Conservation (phyloP, 1,139 yeast genomes). For the Geotrichum aggregatum region DNA sequence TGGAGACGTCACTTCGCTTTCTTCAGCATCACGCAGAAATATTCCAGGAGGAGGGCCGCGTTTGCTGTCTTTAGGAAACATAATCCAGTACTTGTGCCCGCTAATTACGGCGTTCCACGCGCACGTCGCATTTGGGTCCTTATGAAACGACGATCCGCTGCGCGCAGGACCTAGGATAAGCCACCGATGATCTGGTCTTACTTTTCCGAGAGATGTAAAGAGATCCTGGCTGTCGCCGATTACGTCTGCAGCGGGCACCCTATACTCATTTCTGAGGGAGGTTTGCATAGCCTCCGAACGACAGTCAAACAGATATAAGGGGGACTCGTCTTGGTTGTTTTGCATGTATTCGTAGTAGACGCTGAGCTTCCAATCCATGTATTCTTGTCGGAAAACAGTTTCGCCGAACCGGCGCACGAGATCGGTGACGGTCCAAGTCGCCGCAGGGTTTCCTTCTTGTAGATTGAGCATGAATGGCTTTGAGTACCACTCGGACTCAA, state of each 20-base stretch:
- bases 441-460: conserved; percentile 35
- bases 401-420: conserved; percentile 54
- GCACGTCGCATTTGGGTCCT: conserved; percentile 84
- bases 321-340: conserved; percentile 69
- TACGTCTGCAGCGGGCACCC: conserved; percentile 50
- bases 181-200: conserved; percentile 90
- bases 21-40: conserved; percentile 54
- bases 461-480: conserved; percentile 64
- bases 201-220: conserved; percentile 39
- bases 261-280: conserved; percentile 51
- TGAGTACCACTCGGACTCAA: conserved; percentile 46
- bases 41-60: conserved; percentile 79
- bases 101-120: conserved; percentile 83
- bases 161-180: conserved; percentile 75
- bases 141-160: conserved; percentile 86
- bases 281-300: conserved; percentile 57
- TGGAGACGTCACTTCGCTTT: conserved; percentile 88
- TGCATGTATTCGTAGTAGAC: conserved; percentile 60
- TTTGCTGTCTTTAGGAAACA: conserved; percentile 75
- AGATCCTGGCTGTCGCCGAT: conserved; percentile 36
- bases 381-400: conserved; percentile 72
- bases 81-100: conserved; percentile 81
- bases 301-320: conserved; percentile 82
- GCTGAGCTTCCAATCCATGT: conserved; percentile 70
- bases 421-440: conserved; percentile 56